Conservation (phyloP, 805 yeast species). For the Lipomyces sp. region DNA sequence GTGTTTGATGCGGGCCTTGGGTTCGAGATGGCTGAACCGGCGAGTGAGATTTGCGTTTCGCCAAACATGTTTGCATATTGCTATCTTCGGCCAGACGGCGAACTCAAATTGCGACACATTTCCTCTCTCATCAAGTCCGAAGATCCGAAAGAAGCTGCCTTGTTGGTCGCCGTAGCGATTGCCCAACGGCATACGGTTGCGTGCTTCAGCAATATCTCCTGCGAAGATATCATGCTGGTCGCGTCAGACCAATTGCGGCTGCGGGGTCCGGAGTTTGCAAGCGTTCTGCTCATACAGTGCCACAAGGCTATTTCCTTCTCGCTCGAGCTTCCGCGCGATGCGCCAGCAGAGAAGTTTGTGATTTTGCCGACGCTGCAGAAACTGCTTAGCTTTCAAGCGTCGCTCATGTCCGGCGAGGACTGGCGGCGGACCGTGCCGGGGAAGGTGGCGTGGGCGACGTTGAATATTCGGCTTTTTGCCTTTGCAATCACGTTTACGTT, state of each 20-base stretch:
- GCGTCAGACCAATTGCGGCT: constrained; percentile 48
- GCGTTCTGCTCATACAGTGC: constrained; percentile 56
- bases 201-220: constrained; percentile 61
- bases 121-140: constrained; percentile 4
- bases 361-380: constrained; percentile 77
- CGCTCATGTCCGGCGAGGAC: constrained; percentile 53
- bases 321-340: constrained; percentile 64
- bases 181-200: constrained; percentile 67
- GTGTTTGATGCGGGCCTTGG: constrained; percentile 31
- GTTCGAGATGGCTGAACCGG: constrained; percentile 25
- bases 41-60: constrained; percentile 35
- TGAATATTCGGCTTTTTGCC: constrained; percentile 67
- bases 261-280: constrained; percentile 37
- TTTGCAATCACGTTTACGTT: constrained; percentile 69
- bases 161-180: constrained; percentile 52
- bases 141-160: constrained; percentile 12
- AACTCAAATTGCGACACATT: constrained; percentile 27
- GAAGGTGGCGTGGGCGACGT: constrained; percentile 56
- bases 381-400: constrained; percentile 63
- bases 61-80: constrained; percentile 37
- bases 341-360: constrained; percentile 66
- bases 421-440: constrained; percentile 47
- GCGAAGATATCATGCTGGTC: constrained; percentile 66
- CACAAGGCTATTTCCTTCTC: constrained; percentile 74
- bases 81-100: constrained; percentile 21